Base-by-base conservation (phyloP, 495 filamentous ascomycete genomes). In the Bombardia bombarda region DNA sequence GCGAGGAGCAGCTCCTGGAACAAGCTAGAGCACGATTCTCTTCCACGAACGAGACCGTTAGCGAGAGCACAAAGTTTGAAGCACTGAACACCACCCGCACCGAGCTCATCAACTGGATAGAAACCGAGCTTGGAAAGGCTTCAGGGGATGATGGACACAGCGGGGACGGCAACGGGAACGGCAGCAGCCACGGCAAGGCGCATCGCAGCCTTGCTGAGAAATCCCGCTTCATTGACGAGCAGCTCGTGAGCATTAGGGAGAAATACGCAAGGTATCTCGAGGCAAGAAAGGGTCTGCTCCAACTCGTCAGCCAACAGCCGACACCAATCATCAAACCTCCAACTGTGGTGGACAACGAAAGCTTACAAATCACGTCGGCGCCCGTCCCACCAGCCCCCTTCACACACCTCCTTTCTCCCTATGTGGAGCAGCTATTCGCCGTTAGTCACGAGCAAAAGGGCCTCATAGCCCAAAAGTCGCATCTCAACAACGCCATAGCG, bases 51-150 rank as follows among this genome's bases (percentile, higher is more conserved):
- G 54, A 55, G 13, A 49, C 22, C 20, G 37, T 68, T 26, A 51
- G 60, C 16, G 52, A 58, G 2, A 49, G 55, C 45, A 58, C 67
- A 3, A 70, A 68, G 26, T 43, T 68, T 24, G 72, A 67, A 43
- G 80, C 79, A 12, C 50, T 72, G 28, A 66, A 62, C 18, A 55
- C 50, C n/a, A 78, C 79, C 3, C 68, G 83, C 19, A 72, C 77
- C 52, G 80, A 79, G 38, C 62, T 87, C 41, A 81, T 86, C 30
- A 69, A 72, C 49, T 87, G 83, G 83, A 82, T 87, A 18, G 82
- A 87, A 55, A 65, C 70, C 10, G 82, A 83, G 46, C 62, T 87
- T 7, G 65, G 69, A 22, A 75, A 68, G 40, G 76, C 75, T 18
- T 56, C 51, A 16, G 70, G 64, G 8, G 69, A 69, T 32, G n/a